Evolutionary conservation across 257 asterid species (phyloP).

Genomic region (Lithospermum erythrorhizon): DNA sequence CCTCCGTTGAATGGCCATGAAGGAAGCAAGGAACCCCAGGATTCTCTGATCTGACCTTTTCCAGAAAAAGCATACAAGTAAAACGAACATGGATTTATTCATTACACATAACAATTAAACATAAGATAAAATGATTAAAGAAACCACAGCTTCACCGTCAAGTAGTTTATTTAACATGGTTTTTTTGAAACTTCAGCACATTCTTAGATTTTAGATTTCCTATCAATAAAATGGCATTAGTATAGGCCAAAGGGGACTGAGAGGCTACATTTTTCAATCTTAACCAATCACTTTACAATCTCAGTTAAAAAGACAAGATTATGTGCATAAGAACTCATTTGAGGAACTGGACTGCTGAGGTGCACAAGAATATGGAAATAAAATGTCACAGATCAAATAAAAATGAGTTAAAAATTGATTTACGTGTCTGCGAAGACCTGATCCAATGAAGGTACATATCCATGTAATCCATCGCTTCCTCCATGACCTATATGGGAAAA

Average conservation of each 20-base stretch:
- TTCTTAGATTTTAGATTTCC: no score
- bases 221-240: no score
- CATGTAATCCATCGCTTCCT: conserved; percentile 99
- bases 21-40: conserved; percentile 84
- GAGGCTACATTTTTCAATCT: not conserved
- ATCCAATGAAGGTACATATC: conserved; percentile 96
- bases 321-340: no score
- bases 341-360: no score
- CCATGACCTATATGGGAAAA: conserved; percentile 68
- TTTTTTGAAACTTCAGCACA: no score
- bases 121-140: no score
- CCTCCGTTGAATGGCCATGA: conserved; percentile 98
- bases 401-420: not conserved
- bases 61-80: conserved; percentile 62
- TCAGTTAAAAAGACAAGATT: no score
- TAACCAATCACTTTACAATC: not conserved
- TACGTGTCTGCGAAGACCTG: conserved; percentile 93
- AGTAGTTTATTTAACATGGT: no score
- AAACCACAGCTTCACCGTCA: no score
- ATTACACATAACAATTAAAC: no score
- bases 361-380: no score
- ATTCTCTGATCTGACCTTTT: conserved; percentile 59
- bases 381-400: no score
- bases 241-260: not conserved
- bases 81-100: not conserved